Percentiles rank a stretch among this genome's conserved stretches.
phyloP scores from a whole-genome alignment of 140 eudicot species.

The Flaveria floridana region DNA sequence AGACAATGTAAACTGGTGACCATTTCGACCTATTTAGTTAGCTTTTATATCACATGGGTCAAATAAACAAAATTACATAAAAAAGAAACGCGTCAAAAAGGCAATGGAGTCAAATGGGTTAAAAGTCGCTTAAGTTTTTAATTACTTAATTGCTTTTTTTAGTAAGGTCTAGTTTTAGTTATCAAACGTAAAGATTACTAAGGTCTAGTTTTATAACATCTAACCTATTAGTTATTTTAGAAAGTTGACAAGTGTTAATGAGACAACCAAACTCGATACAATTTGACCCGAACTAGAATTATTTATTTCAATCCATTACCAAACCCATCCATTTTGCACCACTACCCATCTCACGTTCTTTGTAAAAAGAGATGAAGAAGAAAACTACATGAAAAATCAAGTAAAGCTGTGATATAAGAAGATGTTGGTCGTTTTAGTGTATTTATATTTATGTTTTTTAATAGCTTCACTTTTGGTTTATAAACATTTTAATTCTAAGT shows the following conservation, averaged over 20 bases:
- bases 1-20: background rate
- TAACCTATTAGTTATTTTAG: background rate
- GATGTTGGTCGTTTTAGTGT: background rate
- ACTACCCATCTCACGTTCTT: background rate
- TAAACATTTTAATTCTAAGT: too few relatives aligned
- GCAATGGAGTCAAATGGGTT: background rate
- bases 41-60: background rate
- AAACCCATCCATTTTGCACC: background rate
- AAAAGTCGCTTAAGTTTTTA: background rate
- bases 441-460: too few relatives aligned
- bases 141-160: background rate
- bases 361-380: background rate
- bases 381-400: background rate
- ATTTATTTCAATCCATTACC: background rate
- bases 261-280: background rate
- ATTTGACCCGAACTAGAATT: background rate
- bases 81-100: background rate
- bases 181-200: too few relatives aligned
- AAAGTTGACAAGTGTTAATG: background rate
- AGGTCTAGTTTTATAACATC: background rate
- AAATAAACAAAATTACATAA: background rate
- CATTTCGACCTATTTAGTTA: background rate
- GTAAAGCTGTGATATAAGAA: too few relatives aligned
- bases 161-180: background rate
- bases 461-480: too few relatives aligned